Evolutionary conservation across 345 rosid species (phyloP).

Genomic region (Lagerstroemia speciosa): DNA sequence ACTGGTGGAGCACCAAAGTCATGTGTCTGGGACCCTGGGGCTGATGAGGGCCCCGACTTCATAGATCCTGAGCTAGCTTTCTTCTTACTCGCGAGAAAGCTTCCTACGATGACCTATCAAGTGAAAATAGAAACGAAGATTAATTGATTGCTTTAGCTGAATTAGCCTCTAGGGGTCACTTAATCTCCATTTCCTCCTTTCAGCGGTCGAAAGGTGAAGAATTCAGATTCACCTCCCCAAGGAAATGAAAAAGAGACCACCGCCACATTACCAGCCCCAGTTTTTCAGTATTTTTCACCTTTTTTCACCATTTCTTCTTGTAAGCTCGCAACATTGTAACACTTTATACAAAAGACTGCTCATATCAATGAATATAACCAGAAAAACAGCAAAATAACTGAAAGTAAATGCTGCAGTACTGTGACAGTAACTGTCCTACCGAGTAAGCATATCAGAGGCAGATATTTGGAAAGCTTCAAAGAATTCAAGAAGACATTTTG

Average conservation of each 20-base stretch:
- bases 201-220: background rate
- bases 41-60: slow-evolving; percentile 51
- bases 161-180: background rate
- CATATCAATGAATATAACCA: too few species aligned
- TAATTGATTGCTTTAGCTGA: background rate
- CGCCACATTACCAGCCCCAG: background rate
- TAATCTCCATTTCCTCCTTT: background rate
- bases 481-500: too few species aligned
- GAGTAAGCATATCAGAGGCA: too few species aligned
- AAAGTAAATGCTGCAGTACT: too few species aligned
- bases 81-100: slow-evolving; percentile 63
- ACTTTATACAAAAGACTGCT: too few species aligned
- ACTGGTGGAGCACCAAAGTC: slow-evolving; percentile 45
- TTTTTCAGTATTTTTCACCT: background rate
- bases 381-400: too few species aligned
- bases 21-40: slow-evolving; percentile 36
- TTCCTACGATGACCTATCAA: slow-evolving; percentile 71
- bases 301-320: too few species aligned
- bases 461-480: too few species aligned
- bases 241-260: background rate
- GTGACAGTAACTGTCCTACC: too few species aligned
- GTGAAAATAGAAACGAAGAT: background rate
- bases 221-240: background rate
- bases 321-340: too few species aligned
- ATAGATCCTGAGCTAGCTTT: slow-evolving; percentile 28